Base-by-base conservation (phyloP, 345 rosid species). In the Euclidium syriacum region DNA sequence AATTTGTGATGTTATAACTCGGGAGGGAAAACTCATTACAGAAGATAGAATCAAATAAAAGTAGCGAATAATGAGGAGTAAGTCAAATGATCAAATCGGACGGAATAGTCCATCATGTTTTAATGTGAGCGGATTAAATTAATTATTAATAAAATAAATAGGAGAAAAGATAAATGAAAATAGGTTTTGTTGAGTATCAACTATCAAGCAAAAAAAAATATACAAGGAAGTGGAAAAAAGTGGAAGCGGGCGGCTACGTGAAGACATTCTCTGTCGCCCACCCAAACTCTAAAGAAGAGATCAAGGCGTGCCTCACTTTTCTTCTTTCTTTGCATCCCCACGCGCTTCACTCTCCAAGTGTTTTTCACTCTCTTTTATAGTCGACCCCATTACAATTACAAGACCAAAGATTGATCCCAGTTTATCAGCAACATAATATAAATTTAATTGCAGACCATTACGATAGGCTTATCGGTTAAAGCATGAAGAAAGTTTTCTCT, bases 231-330 rank as follows among this genome's bases (percentile, higher is more conserved):
- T 25, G 40, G n/a, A 6, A 38, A 30, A 71, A 32, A 64, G 65
- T 47, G 14, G 59, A 34, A 71, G 58, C 15, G 70, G 65, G 75
- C 70, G 70, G 75, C 75, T 57, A 55, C 64, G 70, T 49, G 53
- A 71, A 56, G 60, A 64, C 75, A 71, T 63, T 64, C 59, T 48
- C 40, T 71, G 75, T 71, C 75, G 38, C 65, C 70, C 75, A 63
- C 75, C 52, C 52, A 64, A 55, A 54, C 50, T 24, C 48, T 52
- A 55, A 23, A 16, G 36, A 55, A 33, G 64, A 71, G 65, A 64
- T n/a, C n/a, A n/a, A 71, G 64, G 33, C 65, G 70, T 63, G 70
- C 38, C 17, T 71, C 32, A 49, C 60, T 71, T 64, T 40, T 36
- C 6, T 42, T 62, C 52, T 54, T 44, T 7, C 42, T 27, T 3